Conservation (phyloP, 2,329 filamentous ascomycete species). For the Alternaria consortialis region DNA sequence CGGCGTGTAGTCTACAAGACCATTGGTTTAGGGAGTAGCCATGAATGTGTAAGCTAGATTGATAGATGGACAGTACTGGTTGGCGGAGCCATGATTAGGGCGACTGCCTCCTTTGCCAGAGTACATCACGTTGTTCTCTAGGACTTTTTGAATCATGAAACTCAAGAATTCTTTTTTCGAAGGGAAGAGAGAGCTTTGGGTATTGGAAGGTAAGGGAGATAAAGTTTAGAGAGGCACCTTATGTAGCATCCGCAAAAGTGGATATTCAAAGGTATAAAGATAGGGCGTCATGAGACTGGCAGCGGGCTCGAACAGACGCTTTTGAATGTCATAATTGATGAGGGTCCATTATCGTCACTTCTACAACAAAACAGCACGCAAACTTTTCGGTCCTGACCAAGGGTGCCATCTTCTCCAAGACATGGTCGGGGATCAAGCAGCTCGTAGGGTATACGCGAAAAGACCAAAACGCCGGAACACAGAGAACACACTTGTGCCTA, state of each 20-base stretch:
- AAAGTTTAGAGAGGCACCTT: accelerated
- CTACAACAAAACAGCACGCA: neutral
- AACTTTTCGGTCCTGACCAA: slow-evolving; percentile 9
- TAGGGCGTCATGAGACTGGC: neutral
- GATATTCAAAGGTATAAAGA: accelerated
- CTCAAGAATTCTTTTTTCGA: neutral
- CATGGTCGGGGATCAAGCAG: slow-evolving; percentile 11
- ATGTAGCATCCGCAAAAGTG: no score
- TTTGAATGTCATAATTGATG: neutral
- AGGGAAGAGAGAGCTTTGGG: neutral
- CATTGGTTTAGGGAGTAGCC: no score
- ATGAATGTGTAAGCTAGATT: no score
- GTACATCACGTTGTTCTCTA: no score
- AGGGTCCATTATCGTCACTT: no score
- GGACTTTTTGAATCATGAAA: no score
- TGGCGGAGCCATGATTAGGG: no score
- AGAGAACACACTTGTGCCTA: neutral
- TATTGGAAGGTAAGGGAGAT: neutral
- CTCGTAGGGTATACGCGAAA: slow-evolving; percentile 15
- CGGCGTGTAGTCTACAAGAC: no score
- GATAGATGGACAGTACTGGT: no score
- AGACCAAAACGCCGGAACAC: neutral
- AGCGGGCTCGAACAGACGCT: neutral
- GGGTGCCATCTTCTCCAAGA: slow-evolving; percentile 13
- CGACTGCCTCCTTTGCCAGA: no score